Percentiles rank a stretch among this genome's conserved stretches.
phyloP scores from a whole-genome alignment of 2,329 filamentous ascomycete species.

The Tothia fuscella region DNA sequence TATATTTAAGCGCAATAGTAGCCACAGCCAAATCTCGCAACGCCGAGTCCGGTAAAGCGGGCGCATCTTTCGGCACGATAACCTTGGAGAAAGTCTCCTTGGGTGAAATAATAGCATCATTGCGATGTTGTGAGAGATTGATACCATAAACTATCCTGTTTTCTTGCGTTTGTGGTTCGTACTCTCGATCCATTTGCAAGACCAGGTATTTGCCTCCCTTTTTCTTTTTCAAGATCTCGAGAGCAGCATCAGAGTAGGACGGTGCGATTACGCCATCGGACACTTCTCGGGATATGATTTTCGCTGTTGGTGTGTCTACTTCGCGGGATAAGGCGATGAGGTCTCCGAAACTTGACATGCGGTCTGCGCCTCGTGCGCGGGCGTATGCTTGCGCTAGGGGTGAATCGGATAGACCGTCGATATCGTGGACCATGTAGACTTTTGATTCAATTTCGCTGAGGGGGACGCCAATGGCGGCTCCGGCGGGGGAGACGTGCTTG shows the following conservation, averaged over 20 bases:
- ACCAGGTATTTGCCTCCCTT: slow-evolving; percentile 96
- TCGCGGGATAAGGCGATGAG: slow-evolving; percentile 85
- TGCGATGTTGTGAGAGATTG: slow-evolving; percentile 79
- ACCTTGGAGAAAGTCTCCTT: slow-evolving; percentile 70
- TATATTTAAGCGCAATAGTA: slow-evolving; percentile 96
- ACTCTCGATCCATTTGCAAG: slow-evolving; percentile 84
- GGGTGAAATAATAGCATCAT: slow-evolving; percentile 77
- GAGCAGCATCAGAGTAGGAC: slow-evolving; percentile 69
- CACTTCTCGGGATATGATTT: slow-evolving; percentile 96
- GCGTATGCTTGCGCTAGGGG: slow-evolving; percentile 88
- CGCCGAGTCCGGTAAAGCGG: slow-evolving; percentile 63
- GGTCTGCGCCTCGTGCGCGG: slow-evolving; percentile 86
- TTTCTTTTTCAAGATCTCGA: slow-evolving; percentile 92
- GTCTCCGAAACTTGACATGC: slow-evolving; percentile 98
- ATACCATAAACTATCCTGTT: slow-evolving; percentile 83
- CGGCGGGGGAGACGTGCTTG: slow-evolving; percentile 97
- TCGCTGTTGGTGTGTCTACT: slow-evolving; percentile 85
- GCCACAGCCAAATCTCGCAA: slow-evolving; percentile 85
- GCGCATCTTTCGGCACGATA: slow-evolving; percentile 54
- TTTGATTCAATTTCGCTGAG: slow-evolving; percentile 81
- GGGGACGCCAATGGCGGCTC: slow-evolving; percentile 84
- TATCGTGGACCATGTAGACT: slow-evolving; percentile 97
- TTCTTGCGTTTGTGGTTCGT: slow-evolving; percentile 63
- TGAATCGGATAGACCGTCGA: slow-evolving; percentile 76
- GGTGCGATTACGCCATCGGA: slow-evolving; percentile 95